phyloP scores from a whole-genome alignment of 2,329 filamentous ascomycete genomes.

The Claviceps pazoutovae region DNA sequence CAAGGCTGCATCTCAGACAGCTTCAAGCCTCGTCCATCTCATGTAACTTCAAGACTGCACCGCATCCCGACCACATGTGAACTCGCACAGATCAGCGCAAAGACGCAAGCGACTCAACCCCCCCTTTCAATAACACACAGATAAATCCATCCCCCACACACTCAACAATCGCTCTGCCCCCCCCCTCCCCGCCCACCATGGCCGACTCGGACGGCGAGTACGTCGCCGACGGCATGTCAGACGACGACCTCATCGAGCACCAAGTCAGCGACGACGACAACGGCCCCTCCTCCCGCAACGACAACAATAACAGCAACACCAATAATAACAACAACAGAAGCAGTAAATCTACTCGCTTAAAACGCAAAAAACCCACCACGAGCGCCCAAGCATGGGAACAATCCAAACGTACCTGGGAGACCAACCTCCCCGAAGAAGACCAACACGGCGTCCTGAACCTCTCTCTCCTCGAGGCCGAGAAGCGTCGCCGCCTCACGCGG shows the following conservation, averaged over 20 bases:
- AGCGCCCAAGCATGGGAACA: constrained; percentile 49
- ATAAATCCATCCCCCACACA: background rate
- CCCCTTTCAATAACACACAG: background rate
- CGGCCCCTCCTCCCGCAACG: constrained; percentile 14
- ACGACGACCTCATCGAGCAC: constrained; percentile 46
- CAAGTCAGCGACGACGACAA: constrained; percentile 28
- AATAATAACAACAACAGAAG: background rate
- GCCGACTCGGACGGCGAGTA: constrained; percentile 62
- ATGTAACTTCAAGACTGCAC: background rate
- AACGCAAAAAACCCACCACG: constrained; percentile 21
- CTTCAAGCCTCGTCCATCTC: background rate
- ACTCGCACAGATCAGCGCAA: background rate
- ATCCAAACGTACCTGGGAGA: constrained; percentile 56
- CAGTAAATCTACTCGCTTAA: constrained; percentile 14
- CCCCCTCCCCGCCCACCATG: constrained; percentile 28
- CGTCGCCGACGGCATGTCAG: constrained; percentile 47
- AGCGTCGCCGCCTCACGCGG: constrained; percentile 65
- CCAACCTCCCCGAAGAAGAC: constrained; percentile 52
- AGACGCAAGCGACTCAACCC: background rate
- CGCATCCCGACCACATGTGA: background rate
- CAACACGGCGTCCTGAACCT: constrained; percentile 68
- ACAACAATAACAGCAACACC: background rate
- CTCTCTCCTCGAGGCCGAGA: constrained; percentile 67
- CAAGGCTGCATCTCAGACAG: constrained; percentile 1
- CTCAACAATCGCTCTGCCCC: background rate